Percentiles rank a stretch among this genome's conserved stretches.
Conservation (phyloP, 352 stramenopile genomes). For the Pythium oligandrum region DNA sequence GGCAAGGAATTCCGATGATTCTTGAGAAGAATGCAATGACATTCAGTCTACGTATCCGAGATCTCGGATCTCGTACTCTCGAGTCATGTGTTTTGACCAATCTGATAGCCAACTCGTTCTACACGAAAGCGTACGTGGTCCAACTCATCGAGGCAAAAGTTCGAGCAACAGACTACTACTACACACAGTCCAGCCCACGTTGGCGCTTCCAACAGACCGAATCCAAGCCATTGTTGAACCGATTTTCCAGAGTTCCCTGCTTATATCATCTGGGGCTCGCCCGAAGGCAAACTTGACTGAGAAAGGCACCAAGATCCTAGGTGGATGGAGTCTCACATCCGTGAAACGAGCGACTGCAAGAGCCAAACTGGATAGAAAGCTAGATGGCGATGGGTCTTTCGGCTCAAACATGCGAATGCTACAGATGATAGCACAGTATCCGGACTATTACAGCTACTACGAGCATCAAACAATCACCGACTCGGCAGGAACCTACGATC, state of each 20-base stretch:
- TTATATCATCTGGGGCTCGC: slow-evolving; percentile 19
- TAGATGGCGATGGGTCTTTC: slow-evolving; percentile 13
- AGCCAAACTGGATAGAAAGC: slow-evolving; percentile 25
- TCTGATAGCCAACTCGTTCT: slow-evolving; percentile 19
- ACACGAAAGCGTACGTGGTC: slow-evolving; percentile 25
- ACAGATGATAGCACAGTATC: slow-evolving; percentile 23
- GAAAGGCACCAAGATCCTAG: slow-evolving; percentile 11
- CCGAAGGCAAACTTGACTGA: slow-evolving; percentile 1
- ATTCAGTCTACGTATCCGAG: slow-evolving; percentile 8
- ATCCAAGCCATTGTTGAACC: slow-evolving; percentile 13
- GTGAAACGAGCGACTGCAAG: slow-evolving; percentile 7
- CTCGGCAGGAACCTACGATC: slow-evolving; percentile 6
- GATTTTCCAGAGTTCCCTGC: slow-evolving; percentile 6
- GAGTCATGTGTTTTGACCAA: slow-evolving; percentile 24
- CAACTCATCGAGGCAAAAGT: slow-evolving; percentile 21
- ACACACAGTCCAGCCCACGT: neutral
- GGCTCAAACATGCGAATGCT: slow-evolving; percentile 25
- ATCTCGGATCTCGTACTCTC: slow-evolving; percentile 18
- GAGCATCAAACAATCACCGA: slow-evolving; percentile 1
- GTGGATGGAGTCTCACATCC: slow-evolving; percentile 8
- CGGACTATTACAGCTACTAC: slow-evolving; percentile 29
- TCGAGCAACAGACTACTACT: slow-evolving; percentile 5
- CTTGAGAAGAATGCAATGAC: slow-evolving; percentile 11
- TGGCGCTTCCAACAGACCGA: slow-evolving; percentile 4
- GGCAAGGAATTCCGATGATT: slow-evolving; percentile 17